Evolutionary conservation across 805 yeast species (phyloP).

Genomic region (Lipomyces yamanashiensis): DNA sequence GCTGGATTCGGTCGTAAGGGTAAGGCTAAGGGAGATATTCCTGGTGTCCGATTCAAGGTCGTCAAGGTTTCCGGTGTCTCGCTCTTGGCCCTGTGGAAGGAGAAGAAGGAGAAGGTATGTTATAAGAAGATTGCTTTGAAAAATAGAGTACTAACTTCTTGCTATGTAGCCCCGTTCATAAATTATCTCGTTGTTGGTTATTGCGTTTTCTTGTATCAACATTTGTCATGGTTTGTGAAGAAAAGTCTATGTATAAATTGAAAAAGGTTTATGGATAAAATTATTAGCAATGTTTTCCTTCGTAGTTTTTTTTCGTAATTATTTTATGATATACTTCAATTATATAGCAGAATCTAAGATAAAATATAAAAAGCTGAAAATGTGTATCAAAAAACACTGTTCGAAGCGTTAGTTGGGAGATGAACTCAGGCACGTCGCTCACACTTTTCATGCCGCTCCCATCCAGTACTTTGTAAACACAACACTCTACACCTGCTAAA

Average conservation of each 20-base stretch:
- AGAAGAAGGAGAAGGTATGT: conserved; percentile 99
- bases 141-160: background rate
- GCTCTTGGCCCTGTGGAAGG: conserved; percentile 99
- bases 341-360: too few species aligned
- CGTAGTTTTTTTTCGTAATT: background rate
- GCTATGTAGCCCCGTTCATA: conserved; percentile 23
- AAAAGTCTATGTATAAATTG: conserved; percentile 18
- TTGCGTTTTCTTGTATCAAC: conserved; percentile 19
- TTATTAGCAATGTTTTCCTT: background rate
- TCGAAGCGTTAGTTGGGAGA: too few species aligned
- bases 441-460: too few species aligned
- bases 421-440: too few species aligned
- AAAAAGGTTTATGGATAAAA: conserved; percentile 10
- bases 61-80: conserved; percentile 99
- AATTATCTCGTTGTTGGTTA: conserved; percentile 16
- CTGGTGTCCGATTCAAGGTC: conserved; percentile 99
- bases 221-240: conserved; percentile 22
- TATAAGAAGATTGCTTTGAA: conserved; percentile 40
- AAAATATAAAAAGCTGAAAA: too few species aligned
- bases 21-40: conserved; percentile 99
- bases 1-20: conserved; percentile 99
- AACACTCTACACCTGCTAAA: too few species aligned
- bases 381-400: too few species aligned
- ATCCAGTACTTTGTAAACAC: too few species aligned
- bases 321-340: background rate